phyloP scores from a whole-genome alignment of 2,329 filamentous ascomycete genomes.

The Arthrobotrys sinensis region DNA sequence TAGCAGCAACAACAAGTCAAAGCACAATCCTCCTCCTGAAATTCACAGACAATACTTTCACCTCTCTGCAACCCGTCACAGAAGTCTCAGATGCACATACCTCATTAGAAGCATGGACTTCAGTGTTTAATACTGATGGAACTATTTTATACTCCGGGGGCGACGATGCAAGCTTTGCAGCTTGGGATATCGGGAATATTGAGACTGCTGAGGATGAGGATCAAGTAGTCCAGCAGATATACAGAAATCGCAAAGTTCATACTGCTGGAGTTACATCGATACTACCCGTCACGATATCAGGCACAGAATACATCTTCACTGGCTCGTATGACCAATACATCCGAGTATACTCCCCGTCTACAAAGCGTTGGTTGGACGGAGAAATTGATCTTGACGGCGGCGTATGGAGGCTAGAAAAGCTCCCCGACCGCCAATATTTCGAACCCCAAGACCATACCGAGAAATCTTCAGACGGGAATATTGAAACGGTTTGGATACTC shows the following conservation, averaged over 20 bases:
- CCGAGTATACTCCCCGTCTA: conserved; percentile 75
- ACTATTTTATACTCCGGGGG: conserved; percentile 51
- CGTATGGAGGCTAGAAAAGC: conserved; percentile 83
- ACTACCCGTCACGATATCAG: conserved; percentile 33
- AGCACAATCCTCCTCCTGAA: conserved; percentile 36
- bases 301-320: conserved; percentile 73
- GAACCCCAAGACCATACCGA: neutral
- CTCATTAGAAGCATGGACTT: conserved; percentile 52
- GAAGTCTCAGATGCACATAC: conserved; percentile 34
- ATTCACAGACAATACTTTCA: conserved; percentile 39
- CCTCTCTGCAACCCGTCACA: neutral
- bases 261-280: conserved; percentile 55
- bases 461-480: conserved; percentile 9
- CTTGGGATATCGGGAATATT: conserved; percentile 26
- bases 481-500: conserved; percentile 72
- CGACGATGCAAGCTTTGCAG: conserved; percentile 52
- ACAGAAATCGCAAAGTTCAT: conserved; percentile 46
- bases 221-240: neutral
- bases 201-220: conserved; percentile 1
- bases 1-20: conserved; percentile 40
- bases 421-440: conserved; percentile 63
- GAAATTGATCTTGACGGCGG: conserved; percentile 81
- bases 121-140: conserved; percentile 39
- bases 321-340: conserved; percentile 93
- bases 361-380: conserved; percentile 70